These are phyloP conservation scores for Penicillium lagena DNA, from an alignment of 495 filamentous ascomycete species.

Conservation along the genomic window DNA sequence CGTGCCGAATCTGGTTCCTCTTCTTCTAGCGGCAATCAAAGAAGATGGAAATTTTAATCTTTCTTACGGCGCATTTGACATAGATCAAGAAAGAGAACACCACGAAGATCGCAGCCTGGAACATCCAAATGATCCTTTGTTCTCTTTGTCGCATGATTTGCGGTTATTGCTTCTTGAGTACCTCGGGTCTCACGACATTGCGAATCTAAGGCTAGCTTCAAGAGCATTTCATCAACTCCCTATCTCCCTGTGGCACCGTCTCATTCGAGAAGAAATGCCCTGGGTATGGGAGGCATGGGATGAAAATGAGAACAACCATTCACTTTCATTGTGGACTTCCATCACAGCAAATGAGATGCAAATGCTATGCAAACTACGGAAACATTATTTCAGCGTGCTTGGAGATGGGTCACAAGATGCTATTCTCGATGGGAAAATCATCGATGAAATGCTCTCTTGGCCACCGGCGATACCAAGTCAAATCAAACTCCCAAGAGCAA, in stretches of 20 bases:
- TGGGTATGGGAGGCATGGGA: conserved; percentile 27
- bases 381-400: not conserved
- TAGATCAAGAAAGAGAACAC: too few species aligned
- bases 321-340: conserved; percentile 8
- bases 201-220: conserved; percentile 11
- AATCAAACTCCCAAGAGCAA: conserved; percentile 2
- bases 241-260: conserved; percentile 13
- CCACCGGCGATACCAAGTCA: not conserved
- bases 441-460: not conserved
- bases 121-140: conserved; percentile 8
- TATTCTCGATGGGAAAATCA: not conserved
- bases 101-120: not conserved
- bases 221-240: conserved; percentile 18
- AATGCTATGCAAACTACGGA: not conserved
- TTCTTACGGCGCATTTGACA: too few species aligned
- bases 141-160: conserved; percentile 17
- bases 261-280: conserved; percentile 23
- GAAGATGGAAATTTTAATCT: not conserved
- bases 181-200: conserved; percentile 14
- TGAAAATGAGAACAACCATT: conserved; percentile 1
- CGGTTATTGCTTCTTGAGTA: conserved; percentile 6
- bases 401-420: not conserved
- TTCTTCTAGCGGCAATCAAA: conserved; percentile 5
- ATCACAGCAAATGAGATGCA: conserved; percentile 6
- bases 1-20: conserved; percentile 6